Percentiles rank a stretch among this genome's conserved stretches.
Evolutionary conservation across 495 filamentous ascomycete genomes (phyloP).

Genomic region (Durotheca rogersii): DNA sequence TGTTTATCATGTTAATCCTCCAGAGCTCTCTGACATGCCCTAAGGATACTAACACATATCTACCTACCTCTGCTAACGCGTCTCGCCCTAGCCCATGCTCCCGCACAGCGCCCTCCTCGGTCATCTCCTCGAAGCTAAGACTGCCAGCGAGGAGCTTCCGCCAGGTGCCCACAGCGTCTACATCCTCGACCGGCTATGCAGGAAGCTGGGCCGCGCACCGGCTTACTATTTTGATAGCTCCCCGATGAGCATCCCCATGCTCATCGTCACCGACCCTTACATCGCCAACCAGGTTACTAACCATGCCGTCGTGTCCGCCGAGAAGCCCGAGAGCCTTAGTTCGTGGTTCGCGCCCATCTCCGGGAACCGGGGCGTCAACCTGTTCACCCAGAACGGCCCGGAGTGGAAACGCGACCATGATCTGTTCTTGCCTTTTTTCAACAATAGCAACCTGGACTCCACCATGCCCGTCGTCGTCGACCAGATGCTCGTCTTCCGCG

Average conservation of each 20-base stretch:
- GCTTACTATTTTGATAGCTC: slow-evolving; percentile 35
- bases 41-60: too few species aligned
- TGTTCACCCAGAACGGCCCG: slow-evolving; percentile 36
- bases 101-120: slow-evolving; percentile 30
- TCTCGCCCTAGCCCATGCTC: slow-evolving; percentile 25
- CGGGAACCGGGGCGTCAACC: slow-evolving; percentile 29
- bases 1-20: too few species aligned
- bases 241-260: slow-evolving; percentile 26
- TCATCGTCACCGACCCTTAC: slow-evolving; percentile 28
- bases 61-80: not conserved
- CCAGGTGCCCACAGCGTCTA: slow-evolving; percentile 24
- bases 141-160: slow-evolving; percentile 29
- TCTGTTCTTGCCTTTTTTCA: slow-evolving; percentile 44
- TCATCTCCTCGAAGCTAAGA: slow-evolving; percentile 33
- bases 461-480: slow-evolving; percentile 41
- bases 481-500: slow-evolving; percentile 37
- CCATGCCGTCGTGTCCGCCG: slow-evolving; percentile 24
- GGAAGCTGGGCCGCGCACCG: slow-evolving; percentile 14
- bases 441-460: slow-evolving; percentile 39
- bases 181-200: slow-evolving; percentile 22
- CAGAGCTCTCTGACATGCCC: too few species aligned
- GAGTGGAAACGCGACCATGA: slow-evolving; percentile 44
- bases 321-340: slow-evolving; percentile 25
- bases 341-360: slow-evolving; percentile 33
- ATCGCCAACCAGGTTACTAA: slow-evolving; percentile 31